These are phyloP conservation scores for Histomonas meleagridis DNA, from an alignment of 208 protist genomes.

Conservation along the genomic window DNA sequence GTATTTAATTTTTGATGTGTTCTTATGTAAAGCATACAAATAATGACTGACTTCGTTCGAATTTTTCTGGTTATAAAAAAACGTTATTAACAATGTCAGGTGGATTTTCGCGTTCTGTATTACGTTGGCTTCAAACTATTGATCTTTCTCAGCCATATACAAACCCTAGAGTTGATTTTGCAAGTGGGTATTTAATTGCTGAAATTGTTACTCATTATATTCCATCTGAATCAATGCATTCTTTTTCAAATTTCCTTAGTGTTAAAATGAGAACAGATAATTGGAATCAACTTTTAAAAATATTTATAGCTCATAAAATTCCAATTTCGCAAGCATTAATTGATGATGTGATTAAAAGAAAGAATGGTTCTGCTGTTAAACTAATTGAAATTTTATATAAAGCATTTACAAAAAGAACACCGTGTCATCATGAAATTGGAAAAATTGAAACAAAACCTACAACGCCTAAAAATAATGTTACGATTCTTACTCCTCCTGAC, in stretches of 20 bases:
- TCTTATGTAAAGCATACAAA: too few relatives aligned
- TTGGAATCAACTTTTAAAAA: not conserved
- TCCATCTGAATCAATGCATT: not conserved
- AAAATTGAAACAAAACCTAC: not conserved
- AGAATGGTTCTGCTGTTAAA: not conserved
- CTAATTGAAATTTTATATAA: slow-evolving; percentile 13
- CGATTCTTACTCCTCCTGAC: not conserved
- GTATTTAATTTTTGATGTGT: too few relatives aligned
- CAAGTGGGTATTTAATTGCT: slow-evolving; percentile 2
- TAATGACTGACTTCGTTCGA: too few relatives aligned
- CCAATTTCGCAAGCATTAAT: not conserved
- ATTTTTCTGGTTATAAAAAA: too few relatives aligned
- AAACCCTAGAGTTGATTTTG: not conserved
- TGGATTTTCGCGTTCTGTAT: not conserved
- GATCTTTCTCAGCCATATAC: slow-evolving; percentile 26
- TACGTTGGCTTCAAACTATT: slow-evolving; percentile 22
- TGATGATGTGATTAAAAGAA: slow-evolving; percentile 16
- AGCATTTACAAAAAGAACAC: not conserved
- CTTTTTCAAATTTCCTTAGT: slow-evolving; percentile 14
- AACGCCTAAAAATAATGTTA: not conserved
- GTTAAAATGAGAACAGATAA: slow-evolving; percentile 17
- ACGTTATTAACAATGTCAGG: too few relatives aligned
- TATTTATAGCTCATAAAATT: not conserved
- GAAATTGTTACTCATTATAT: slow-evolving; percentile 20
- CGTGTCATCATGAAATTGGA: not conserved